Evolutionary conservation across 1,139 yeast species (phyloP).

Genomic region (Yueomyces sp.): DNA sequence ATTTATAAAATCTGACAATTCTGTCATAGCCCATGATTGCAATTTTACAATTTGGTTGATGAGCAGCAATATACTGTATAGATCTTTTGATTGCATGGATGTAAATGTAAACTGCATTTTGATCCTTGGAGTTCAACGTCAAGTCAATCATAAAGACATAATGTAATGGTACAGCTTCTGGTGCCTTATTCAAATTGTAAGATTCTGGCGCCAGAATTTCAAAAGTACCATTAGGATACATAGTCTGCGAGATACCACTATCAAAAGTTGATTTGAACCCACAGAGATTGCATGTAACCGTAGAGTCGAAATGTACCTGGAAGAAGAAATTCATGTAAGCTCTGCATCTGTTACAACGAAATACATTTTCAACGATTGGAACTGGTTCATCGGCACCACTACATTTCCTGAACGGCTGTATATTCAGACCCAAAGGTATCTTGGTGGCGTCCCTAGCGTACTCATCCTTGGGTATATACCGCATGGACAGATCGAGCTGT

Average conservation of each 20-base stretch:
- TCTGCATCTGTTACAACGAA: conserved; percentile 79
- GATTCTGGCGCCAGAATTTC: conserved; percentile 70
- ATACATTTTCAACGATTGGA: conserved; percentile 26
- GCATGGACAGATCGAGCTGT: conserved; percentile 68
- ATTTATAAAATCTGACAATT: conserved; percentile 60
- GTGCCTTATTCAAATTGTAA: conserved; percentile 42
- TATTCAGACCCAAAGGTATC: conserved; percentile 68
- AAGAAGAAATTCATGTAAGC: conserved; percentile 80
- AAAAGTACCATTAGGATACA: conserved; percentile 77
- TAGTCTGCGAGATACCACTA: conserved; percentile 36
- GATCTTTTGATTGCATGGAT: conserved; percentile 59
- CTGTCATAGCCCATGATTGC: conserved; percentile 73
- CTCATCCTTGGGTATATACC: conserved; percentile 70
- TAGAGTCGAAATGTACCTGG: conserved; percentile 50
- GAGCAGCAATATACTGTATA: conserved; percentile 22
- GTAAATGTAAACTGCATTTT: conserved; percentile 44
- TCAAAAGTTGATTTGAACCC: conserved; percentile 66
- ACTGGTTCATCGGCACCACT: conserved; percentile 25
- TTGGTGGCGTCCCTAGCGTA: conserved; percentile 57
- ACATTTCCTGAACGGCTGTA: conserved; percentile 73
- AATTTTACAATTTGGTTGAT: conserved; percentile 34
- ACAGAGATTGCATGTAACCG: conserved; percentile 79
- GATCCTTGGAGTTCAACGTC: conserved; percentile 44
- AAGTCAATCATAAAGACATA: conserved; percentile 74
- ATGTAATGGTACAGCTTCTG: conserved; percentile 39